Evolutionary conservation across 169 alveolate species (phyloP), one percentile per base, ranked within the genome.

Genomic region (Plasmodium fragile): DNA sequence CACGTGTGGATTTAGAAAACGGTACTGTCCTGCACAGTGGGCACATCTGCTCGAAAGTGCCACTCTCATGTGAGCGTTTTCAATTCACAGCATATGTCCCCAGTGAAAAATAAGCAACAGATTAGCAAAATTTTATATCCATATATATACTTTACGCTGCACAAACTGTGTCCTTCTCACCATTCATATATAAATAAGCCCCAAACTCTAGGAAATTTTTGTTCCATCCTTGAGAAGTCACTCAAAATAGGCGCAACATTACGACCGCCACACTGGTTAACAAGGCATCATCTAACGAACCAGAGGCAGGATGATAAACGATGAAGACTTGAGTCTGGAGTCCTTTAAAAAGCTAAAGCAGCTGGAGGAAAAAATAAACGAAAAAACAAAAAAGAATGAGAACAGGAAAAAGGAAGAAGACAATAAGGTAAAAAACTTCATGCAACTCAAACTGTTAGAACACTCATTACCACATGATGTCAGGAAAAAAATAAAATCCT

Each of bases 341-440:
- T 87, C 93, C 52, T 77, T 41, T 71, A 87, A 87, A 45, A 69
- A 71, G 71, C 34, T 87, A 59, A 87, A 87, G 49, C 59, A 87
- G 55, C 83, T 87, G 70, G 93, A 87, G 71, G 89, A 87, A 77
- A 87, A 87, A 77, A 53, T 87, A 78, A 87, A 77, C 52, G 89
- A 71, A 87, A 78, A 87, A 77, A 77, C 53, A 18, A 8, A 73
- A 72, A 85, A 77, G 8, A 79, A 43, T 52, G 53, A 78, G 3
- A 87, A 78, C 39, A 71, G 32, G 59, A 71, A 39, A 78, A 87
- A 87, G 49, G 72, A 36, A n/a, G 80, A 69, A 87, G 82, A 87
- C 70, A 59, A 78, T 34, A 11, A 52, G 16, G 87, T 77, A 18
- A 87, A 77, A 18, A 87, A 71, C 70, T 87, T 34, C 80, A 78